Evolutionary conservation across 2,329 filamentous ascomycete genomes (phyloP), one percentile per base, ranked within the genome.

Genomic region (Penicillium sp.): DNA sequence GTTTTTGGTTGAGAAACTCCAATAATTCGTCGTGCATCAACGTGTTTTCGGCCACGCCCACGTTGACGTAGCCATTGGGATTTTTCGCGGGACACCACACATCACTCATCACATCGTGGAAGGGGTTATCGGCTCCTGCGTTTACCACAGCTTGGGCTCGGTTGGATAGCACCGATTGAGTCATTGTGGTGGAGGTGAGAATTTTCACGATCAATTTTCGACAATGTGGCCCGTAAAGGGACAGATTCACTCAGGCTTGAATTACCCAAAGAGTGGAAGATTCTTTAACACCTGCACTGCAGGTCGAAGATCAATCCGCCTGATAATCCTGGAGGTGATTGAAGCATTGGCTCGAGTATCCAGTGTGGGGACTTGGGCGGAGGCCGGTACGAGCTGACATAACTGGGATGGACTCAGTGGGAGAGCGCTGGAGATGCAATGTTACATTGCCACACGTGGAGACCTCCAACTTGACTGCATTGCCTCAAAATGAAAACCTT

Each of bases 1-100:
- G 59, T 42, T 75, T 74, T 2, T 61, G 58, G 59, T 79, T 75
- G 29, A 70, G 47, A 77, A 77, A 77, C 18, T 74, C 60, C 2
- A 73, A 64, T 3, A 83, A 70, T 3, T 70, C 61, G 16, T 73
- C 61, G 51, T 82, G 80, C 79, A 83, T 81, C 40, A 83, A 72
- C 0, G 68, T 65, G 60, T 83, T 83, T 63, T 83, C 81, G 5
- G 81, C 81, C 1, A 83, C 70, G 1, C 80, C 80, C 0, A 83
- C 71, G 53, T 76, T 81, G 31, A 82, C 67, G 55, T 76, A 80
- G 24, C 80, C 80, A 13, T 67, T 58, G 0, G 67, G 67, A 39
- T 69, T 68, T 16, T 53, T 62, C 2, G 54, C 16, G n/a, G 75
- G 71, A 49, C 79, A 59, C 71, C 75, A 83, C 5, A 75, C 64